Conservation (phyloP, 2,329 filamentous ascomycete genomes). For the Macroventuria anomochaeta region DNA sequence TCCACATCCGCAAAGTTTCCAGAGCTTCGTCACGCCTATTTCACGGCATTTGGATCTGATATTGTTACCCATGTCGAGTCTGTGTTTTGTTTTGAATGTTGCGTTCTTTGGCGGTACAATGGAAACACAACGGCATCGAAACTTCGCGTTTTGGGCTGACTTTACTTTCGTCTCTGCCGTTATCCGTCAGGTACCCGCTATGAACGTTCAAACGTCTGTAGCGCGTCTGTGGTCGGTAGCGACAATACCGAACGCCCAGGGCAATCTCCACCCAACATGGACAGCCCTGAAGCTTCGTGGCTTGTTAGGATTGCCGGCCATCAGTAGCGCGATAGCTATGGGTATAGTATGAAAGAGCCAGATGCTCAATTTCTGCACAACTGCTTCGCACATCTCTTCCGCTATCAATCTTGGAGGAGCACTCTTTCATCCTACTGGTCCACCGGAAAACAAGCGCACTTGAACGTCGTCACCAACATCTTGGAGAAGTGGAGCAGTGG, state of each 20-base stretch:
- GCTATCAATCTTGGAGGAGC: background rate
- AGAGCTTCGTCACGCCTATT: background rate
- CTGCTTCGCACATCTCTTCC: background rate
- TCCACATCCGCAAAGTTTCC: conserved; percentile 11
- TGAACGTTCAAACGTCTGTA: conserved; percentile 9
- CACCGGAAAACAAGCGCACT: background rate
- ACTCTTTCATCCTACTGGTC: background rate
- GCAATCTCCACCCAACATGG: conserved; percentile 22
- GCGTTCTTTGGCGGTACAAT: background rate
- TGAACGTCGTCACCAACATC: conserved; percentile 5
- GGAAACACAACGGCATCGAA: background rate
- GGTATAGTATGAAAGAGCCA: conserved; percentile 1
- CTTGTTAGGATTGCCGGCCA: conserved; percentile 12
- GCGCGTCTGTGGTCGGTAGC: conserved; percentile 6
- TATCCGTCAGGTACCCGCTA: conserved; percentile 3
- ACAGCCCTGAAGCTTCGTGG: conserved; percentile 7
- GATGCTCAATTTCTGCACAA: conserved; percentile 1
- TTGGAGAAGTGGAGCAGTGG: conserved; percentile 1
- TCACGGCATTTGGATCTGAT: background rate
- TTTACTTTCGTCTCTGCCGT: conserved; percentile 1
- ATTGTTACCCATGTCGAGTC: background rate
- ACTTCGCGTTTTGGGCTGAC: background rate
- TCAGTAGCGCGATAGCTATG: conserved; percentile 5
- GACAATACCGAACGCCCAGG: conserved; percentile 5
- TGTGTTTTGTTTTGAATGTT: background rate